These are phyloP conservation scores for Aspergillus quadricinctus DNA, from an alignment of 2,329 filamentous ascomycete genomes.

Conservation along the genomic window DNA sequence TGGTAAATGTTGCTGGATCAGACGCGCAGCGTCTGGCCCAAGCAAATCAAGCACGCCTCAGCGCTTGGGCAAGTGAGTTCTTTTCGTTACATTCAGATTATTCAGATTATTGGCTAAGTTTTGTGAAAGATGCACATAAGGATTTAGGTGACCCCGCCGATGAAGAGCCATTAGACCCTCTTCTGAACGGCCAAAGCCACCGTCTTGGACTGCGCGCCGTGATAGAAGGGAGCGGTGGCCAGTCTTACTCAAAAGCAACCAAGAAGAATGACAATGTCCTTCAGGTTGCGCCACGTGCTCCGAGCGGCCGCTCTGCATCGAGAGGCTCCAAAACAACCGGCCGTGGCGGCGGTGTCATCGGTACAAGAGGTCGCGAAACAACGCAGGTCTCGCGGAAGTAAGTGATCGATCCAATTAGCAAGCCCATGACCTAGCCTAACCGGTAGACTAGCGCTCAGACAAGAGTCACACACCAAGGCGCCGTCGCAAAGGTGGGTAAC, in stretches of 20 bases:
- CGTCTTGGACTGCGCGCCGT: conserved; percentile 24
- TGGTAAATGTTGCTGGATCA: conserved; percentile 28
- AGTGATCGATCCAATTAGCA: background rate
- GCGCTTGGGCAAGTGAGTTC: conserved; percentile 32
- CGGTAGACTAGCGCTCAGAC: background rate
- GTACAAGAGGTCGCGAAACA: conserved; percentile 16
- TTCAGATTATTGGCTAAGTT: conserved; percentile 6
- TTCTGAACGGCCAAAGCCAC: conserved; percentile 38
- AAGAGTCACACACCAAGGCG: conserved; percentile 1
- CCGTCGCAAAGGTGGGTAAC: conserved; percentile 4
- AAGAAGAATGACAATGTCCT: conserved; percentile 3
- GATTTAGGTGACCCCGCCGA: conserved; percentile 26
- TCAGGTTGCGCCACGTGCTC: background rate
- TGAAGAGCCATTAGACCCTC: conserved; percentile 26
- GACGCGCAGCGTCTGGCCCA: conserved; percentile 23
- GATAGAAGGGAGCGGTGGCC: conserved; percentile 15
- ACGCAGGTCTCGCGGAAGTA: background rate
- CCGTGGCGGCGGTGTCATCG: conserved; percentile 23
- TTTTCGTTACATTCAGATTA: background rate
- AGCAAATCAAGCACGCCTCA: conserved; percentile 22
- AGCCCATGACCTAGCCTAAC: background rate
- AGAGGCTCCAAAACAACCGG: conserved; percentile 7
- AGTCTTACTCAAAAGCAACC: conserved; percentile 6
- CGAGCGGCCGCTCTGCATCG: background rate
- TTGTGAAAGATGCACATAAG: conserved; percentile 26